Evolutionary conservation across 352 stramenopile genomes (phyloP).

Genomic region (Albugo laibachii): DNA sequence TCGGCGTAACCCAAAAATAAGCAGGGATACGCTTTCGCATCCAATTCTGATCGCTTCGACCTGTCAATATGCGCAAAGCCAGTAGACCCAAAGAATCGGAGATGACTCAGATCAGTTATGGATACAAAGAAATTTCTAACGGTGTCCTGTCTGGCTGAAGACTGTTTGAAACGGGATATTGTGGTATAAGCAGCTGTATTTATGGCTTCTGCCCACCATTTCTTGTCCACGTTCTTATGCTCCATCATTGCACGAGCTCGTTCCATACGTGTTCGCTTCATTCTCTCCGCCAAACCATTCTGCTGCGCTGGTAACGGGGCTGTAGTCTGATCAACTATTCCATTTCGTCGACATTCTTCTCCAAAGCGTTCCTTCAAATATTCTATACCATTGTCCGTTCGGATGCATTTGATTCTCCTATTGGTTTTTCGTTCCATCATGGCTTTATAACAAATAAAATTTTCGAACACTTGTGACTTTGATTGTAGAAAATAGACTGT

Average conservation of each 20-base stretch:
- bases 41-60: slow-evolving; percentile 4
- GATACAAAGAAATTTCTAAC: slow-evolving; percentile 1
- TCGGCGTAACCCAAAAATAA: slow-evolving; percentile 11
- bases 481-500: slow-evolving; percentile 8
- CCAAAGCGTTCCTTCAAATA: slow-evolving; percentile 3
- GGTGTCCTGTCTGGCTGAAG: slow-evolving; percentile 3
- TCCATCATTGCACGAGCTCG: slow-evolving; percentile 7
- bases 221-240: slow-evolving; percentile 2
- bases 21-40: slow-evolving; percentile 8
- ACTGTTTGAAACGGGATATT: slow-evolving; percentile 4
- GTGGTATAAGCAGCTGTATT: too few species aligned
- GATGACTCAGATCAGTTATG: slow-evolving; percentile 5
- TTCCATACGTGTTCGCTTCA: slow-evolving; percentile 7
- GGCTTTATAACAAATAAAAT: slow-evolving; percentile 5
- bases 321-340: slow-evolving; percentile 8
- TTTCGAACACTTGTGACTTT: slow-evolving; percentile 8
- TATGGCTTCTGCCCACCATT: slow-evolving; percentile 7
- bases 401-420: slow-evolving; percentile 4
- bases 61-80: too few species aligned
- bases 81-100: slow-evolving; percentile 4
- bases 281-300: slow-evolving; percentile 9
- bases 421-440: neutral
- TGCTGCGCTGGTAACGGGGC: slow-evolving; percentile 9
- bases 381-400: slow-evolving; percentile 9
- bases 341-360: neutral